phyloP scores from a whole-genome alignment of 2,329 filamentous ascomycete species.

The Botryotinia convoluta region DNA sequence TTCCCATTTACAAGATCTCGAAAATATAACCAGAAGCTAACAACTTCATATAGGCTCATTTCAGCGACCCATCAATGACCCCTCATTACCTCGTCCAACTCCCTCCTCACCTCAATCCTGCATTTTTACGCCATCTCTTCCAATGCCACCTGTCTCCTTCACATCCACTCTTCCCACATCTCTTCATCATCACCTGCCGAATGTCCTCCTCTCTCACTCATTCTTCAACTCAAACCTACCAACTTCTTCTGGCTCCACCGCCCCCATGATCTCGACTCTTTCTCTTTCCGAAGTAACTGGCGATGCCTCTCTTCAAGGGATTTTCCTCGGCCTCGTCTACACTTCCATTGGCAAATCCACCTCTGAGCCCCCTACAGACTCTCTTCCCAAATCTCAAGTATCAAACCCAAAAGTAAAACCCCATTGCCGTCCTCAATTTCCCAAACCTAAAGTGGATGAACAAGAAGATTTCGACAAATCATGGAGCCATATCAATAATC shows the following conservation, averaged over 20 bases:
- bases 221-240: not conserved
- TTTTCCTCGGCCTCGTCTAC: slow-evolving; percentile 16
- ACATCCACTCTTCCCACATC: not conserved
- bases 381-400: not conserved
- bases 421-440: not conserved
- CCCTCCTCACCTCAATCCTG: slow-evolving; percentile 6
- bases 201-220: slow-evolving; percentile 10
- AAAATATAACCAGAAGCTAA: not conserved
- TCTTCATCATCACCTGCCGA: slow-evolving; percentile 6
- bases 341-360: not conserved
- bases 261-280: not conserved
- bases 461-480: not conserved
- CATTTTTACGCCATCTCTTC: slow-evolving; percentile 11
- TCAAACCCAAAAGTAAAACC: not conserved
- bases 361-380: not conserved
- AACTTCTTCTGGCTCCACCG: not conserved
- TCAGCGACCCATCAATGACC: not conserved
- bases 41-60: not conserved
- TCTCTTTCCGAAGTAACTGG: slow-evolving; percentile 15
- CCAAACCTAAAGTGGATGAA: not conserved
- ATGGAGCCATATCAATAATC: not conserved
- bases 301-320: slow-evolving; percentile 7
- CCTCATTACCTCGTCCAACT: not conserved
- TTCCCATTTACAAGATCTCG: not conserved
- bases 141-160: slow-evolving; percentile 16